Base-by-base conservation (phyloP, 257 asterid species). In the Solanum acaule region DNA sequence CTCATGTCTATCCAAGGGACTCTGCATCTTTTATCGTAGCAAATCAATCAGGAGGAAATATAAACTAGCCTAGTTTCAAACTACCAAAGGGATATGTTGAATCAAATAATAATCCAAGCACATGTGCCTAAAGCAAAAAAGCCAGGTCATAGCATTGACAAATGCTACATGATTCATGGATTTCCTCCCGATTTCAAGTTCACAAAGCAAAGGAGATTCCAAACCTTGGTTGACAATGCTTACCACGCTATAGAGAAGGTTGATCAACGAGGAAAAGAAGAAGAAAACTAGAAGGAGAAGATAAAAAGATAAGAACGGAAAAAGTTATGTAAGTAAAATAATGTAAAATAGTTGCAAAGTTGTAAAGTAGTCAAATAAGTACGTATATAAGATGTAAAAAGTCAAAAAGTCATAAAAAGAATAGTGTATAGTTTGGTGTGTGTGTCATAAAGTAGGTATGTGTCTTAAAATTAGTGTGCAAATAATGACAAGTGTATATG, bases 161-260 rank as follows among this genome's bases (percentile, higher is more conserved):
- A n/a, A n/a, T 18, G 23, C 61, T 52, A 16, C 23, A 52, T 1
- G 22, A 65, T 65, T 65, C 34, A 65, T 25, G 0, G 33, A n/a
- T 25, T 65, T 65, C 8, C 33, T 65, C 4, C 15, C 6, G 2
- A 65, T n/a, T 65, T 65, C 33, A 65, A 65, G 34, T 10, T 65
- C 16, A 65, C 8, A 10, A 65, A 10, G 3, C 34, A 25, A 11
- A n/a, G 9, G 8, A 25, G 1, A 65, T 65, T 11, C 0, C 34
- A 65, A 12, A 25, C 18, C 1, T 0, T 65, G 18, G 33, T 9
- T 1, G 2, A 65, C 72, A n/a, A 65, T n/a, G 72, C 16, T 2
- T 65, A 0, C 18, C 13, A 65, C 1, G 23, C 0, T 65, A 6
- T 25, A 1, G 13, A 25, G 0, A 34, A 25, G 27, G 34, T 11